Conservation (phyloP, 2,329 filamentous ascomycete genomes). For the Pleomassaria siparia region DNA sequence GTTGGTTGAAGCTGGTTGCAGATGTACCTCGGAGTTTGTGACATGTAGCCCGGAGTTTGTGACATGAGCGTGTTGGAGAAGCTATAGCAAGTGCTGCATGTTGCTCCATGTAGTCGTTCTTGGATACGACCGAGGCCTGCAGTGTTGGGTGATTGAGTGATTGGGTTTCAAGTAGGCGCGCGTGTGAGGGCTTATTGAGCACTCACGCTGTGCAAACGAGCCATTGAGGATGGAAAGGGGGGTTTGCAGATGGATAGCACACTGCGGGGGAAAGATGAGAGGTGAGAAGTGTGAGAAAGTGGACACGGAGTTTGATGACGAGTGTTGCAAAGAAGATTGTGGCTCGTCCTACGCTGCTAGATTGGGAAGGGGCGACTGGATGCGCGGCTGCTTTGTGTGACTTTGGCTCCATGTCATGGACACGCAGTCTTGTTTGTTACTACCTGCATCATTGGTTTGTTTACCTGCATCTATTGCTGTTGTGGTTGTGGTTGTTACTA, state of each 20-base stretch:
- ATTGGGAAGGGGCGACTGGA: neutral
- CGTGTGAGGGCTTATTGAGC: neutral
- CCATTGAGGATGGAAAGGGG: neutral
- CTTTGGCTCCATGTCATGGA: too few species aligned
- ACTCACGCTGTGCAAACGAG: conserved; percentile 1
- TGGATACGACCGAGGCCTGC: neutral
- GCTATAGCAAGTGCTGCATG: neutral
- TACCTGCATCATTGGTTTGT: too few species aligned
- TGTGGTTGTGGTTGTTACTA: too few species aligned
- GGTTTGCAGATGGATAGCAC: neutral
- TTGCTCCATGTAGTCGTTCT: neutral
- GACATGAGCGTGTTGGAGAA: neutral
- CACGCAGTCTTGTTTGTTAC: too few species aligned
- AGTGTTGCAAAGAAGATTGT: neutral
- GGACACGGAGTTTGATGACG: neutral
- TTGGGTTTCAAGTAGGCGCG: neutral
- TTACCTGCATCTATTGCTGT: too few species aligned
- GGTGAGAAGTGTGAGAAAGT: neutral
- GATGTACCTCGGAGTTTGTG: conserved; percentile 16
- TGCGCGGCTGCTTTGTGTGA: too few species aligned
- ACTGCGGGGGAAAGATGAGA: neutral
- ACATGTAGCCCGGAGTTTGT: neutral
- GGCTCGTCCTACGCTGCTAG: neutral
- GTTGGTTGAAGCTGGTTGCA: conserved; percentile 7
- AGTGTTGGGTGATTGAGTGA: conserved; percentile 1